phyloP scores from a whole-genome alignment of 768 basidiomycete species.

The Mycena alexandri region DNA sequence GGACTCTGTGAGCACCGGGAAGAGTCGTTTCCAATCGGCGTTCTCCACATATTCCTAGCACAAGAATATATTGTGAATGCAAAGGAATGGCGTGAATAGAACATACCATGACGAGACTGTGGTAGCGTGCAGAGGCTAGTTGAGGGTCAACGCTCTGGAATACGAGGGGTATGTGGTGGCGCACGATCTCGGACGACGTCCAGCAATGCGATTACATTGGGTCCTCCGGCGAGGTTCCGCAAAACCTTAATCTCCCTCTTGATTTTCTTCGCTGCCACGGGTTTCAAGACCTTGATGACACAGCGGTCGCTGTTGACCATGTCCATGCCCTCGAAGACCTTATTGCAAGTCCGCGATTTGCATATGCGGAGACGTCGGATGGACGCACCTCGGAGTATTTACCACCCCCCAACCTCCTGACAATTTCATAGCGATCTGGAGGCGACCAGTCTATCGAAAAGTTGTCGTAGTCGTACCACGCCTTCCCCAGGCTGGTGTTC shows the following conservation, averaged over 20 bases:
- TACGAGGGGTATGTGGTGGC: slow-evolving; percentile 15
- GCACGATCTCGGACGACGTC: slow-evolving; percentile 75
- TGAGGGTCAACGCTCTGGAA: slow-evolving; percentile 7
- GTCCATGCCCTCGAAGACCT: slow-evolving; percentile 74
- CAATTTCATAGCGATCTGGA: slow-evolving; percentile 77
- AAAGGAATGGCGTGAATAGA: background rate
- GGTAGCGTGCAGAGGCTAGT: slow-evolving; percentile 66
- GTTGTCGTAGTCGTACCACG: slow-evolving; percentile 78
- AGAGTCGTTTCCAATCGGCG: slow-evolving; percentile 74
- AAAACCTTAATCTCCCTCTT: slow-evolving; percentile 83
- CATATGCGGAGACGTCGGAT: background rate
- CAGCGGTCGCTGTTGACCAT: slow-evolving; percentile 65
- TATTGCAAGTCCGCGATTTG: background rate
- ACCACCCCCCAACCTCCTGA: slow-evolving; percentile 72
- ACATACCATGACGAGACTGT: slow-evolving; percentile 67
- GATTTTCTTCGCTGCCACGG: slow-evolving; percentile 78
- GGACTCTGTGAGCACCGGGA: slow-evolving; percentile 67
- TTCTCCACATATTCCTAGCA: slow-evolving; percentile 71
- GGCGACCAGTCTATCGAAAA: slow-evolving; percentile 72
- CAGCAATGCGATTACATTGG: slow-evolving; percentile 75
- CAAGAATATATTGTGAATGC: background rate
- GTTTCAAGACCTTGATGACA: slow-evolving; percentile 81
- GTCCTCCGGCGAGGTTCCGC: slow-evolving; percentile 75
- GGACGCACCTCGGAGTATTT: slow-evolving; percentile 73
- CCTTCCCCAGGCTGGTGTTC: slow-evolving; percentile 66